These are phyloP conservation scores for Stephania japonica DNA, from an alignment of 164 flowering plant genomes.

Conservation along the genomic window DNA sequence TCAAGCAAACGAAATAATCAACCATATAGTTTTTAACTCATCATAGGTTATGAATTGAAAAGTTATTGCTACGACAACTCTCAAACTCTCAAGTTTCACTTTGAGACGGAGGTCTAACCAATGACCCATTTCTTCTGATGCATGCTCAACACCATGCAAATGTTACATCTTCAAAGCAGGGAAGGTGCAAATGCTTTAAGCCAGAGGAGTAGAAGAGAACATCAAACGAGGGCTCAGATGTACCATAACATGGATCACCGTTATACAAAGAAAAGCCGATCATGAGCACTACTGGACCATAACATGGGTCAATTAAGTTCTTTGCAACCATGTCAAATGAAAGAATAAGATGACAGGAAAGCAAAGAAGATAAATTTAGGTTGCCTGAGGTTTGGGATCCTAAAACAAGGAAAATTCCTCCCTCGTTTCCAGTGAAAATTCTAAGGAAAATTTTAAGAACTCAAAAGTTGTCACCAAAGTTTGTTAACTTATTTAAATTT, in stretches of 20 bases:
- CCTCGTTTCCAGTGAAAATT: too few species aligned
- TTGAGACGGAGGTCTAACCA: too few species aligned
- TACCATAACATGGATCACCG: too few species aligned
- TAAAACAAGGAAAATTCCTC: too few species aligned
- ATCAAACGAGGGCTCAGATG: neutral
- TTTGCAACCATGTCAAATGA: neutral
- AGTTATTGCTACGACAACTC: neutral
- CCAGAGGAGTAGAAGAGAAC: neutral
- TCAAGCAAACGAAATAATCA: neutral
- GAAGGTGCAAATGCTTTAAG: neutral
- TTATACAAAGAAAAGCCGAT: too few species aligned
- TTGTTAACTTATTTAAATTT: too few species aligned
- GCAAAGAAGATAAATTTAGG: neutral
- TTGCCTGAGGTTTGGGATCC: too few species aligned
- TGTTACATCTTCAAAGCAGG: neutral
- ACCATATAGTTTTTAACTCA: neutral
- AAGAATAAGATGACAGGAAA: neutral
- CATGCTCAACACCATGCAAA: neutral
- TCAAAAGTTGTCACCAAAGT: too few species aligned
- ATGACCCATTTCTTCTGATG: too few species aligned
- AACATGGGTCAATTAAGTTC: neutral
- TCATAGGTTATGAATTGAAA: neutral
- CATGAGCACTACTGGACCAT: too few species aligned
- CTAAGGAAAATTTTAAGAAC: too few species aligned
- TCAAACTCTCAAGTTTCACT: neutral